Evolutionary conservation across 1,284 basidiomycete species (phyloP).

Genomic region (Ustilago hordei): DNA sequence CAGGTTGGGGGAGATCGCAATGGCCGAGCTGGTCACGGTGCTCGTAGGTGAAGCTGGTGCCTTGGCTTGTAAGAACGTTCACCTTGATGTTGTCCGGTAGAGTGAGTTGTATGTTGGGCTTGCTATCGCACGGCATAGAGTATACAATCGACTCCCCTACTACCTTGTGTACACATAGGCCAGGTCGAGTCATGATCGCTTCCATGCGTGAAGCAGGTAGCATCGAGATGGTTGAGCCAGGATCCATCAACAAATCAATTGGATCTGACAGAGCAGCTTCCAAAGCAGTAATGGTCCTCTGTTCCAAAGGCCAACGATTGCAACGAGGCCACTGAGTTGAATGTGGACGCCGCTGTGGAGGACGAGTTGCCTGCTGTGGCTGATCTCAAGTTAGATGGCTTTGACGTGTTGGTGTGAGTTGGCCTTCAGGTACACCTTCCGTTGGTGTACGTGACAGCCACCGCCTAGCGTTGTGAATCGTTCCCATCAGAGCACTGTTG

Average conservation of each 20-base stretch:
- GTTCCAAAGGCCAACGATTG: conserved; percentile 17
- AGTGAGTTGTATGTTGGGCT: conserved; percentile 26
- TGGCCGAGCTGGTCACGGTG: too few species aligned
- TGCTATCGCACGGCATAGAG: conserved; percentile 39
- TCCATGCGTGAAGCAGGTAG: conserved; percentile 28
- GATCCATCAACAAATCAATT: conserved; percentile 31
- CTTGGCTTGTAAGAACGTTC: not conserved
- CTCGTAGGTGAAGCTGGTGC: too few species aligned
- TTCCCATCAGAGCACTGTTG: conserved; percentile 41
- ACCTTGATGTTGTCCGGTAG: conserved; percentile 28
- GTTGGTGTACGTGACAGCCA: conserved; percentile 24
- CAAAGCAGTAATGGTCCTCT: conserved; percentile 20
- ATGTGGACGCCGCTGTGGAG: too few species aligned
- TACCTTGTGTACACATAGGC: conserved; percentile 20
- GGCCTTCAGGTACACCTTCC: conserved; percentile 2
- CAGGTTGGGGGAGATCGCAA: too few species aligned
- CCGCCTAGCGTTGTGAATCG: conserved; percentile 42
- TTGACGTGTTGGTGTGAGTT: conserved; percentile 15
- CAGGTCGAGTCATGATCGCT: conserved; percentile 33
- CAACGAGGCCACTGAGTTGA: too few species aligned
- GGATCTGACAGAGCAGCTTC: conserved; percentile 5
- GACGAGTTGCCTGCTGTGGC: too few species aligned
- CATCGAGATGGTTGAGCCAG: conserved; percentile 40
- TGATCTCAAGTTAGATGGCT: too few species aligned
- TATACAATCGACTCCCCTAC: conserved; percentile 28